Conservation (phyloP, 768 basidiomycete genomes). For the Inosperma sp. region DNA sequence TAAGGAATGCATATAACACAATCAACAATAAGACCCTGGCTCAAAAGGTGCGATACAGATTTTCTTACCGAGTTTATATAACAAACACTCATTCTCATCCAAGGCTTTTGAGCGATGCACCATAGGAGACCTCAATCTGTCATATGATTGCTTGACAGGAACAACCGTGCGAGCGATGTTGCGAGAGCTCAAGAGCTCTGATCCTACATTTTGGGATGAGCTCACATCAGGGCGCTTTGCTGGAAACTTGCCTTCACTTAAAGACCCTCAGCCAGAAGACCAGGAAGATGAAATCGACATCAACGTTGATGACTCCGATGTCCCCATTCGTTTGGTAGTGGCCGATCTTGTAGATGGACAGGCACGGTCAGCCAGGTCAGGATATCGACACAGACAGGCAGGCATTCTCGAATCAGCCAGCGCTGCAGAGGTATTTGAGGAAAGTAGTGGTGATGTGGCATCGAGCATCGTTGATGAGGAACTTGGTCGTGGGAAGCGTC, state of each 20-base stretch:
- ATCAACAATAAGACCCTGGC: background rate
- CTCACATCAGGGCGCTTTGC: constrained; percentile 1
- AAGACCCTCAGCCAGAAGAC: background rate
- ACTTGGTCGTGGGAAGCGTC: background rate
- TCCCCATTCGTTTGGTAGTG: no score
- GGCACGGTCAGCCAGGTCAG: no score
- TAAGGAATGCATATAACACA: background rate
- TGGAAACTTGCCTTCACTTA: background rate
- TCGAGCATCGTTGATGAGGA: background rate
- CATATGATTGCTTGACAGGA: constrained; percentile 21
- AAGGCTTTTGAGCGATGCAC: constrained; percentile 24
- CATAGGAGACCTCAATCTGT: constrained; percentile 21
- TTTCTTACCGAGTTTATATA: background rate
- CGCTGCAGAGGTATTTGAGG: background rate
- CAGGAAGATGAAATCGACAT: background rate
- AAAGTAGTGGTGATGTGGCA: no score
- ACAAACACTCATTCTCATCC: background rate
- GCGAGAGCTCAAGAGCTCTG: constrained; percentile 10
- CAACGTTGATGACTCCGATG: background rate
- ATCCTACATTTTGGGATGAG: constrained; percentile 19
- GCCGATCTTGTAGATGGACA: no score
- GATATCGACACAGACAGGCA: no score
- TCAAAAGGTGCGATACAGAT: background rate
- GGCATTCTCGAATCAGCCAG: no score
- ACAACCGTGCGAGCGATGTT: constrained; percentile 12